Evolutionary conservation across 257 asterid species (phyloP), one percentile per base, ranked within the genome.

Genomic region (Gardenia jasminoides): DNA sequence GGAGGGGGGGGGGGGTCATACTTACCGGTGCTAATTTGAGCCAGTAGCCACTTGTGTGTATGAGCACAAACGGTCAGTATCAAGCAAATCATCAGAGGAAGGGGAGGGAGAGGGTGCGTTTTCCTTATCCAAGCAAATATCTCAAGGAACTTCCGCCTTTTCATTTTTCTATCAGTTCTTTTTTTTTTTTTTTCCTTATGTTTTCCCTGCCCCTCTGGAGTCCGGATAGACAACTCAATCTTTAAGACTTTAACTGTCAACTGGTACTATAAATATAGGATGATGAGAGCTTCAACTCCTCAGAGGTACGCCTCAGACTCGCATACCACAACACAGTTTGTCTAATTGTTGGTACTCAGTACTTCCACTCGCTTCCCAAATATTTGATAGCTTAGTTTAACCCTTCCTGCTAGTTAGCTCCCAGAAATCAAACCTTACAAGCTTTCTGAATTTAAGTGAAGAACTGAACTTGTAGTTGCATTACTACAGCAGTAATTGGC

Each of bases 261-360:
- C 82, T 31, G 22, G 83, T 84, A 79, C 96, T 92, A 92, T 92
- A 90, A 88, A 90, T 86, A 88, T 22, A 77, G 78, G 58, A 65
- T 54, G 78, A 80, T 71, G 72, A 72, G 77, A 80, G 76, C 82
- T 78, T 79, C 77, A 70, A 80, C 70, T 70, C 80, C 81, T 79
- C 77, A 61, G 68, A 48, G 66, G 64, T 56, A 67, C 17, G 80
- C 72, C 76, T 72, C 85, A 77, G 56, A 44, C 8, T 10, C 59
- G 61, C 85, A 78, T 47, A 39, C 78, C 77, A 50, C 76, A 82
- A 33, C 24, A 71, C 41, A 54, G 58, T 28, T 19, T 33, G 24
- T 39, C 30, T 64, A 64, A 36, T 36, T 36, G 41, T 36, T 2
- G 4, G 41, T 64, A 64, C 43, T 12, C 22, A 1, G 3, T 30